Evolutionary conservation across 1,284 basidiomycete species (phyloP), one percentile per base, ranked within the genome.

Genomic region (Apiotrichum mycotoxinovorans): DNA sequence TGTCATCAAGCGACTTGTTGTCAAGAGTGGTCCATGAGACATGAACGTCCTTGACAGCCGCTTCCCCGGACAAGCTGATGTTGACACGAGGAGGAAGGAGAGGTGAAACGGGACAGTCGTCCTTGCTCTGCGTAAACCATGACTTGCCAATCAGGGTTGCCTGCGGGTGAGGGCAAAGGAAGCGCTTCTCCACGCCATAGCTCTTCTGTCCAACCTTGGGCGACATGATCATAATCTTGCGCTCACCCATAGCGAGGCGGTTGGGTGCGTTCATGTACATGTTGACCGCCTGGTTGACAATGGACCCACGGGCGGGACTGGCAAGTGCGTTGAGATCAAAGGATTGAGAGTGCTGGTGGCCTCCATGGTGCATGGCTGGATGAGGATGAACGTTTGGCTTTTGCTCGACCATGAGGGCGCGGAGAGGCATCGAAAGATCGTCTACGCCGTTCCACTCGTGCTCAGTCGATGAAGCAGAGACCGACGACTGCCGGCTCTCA

Each of bases 141-240:
- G 89, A 88, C 70, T 90, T 88, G 47, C 94, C 95, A 68, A 96
- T 88, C 80, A 98, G 84, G 68, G 93, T 88, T 35, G 92, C 94
- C 48, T 91, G 92, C 4, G 94, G 94, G 52, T 93, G 94, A 2
- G 95, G 95, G 71, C 93, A 96, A 17, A 98, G 83, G 82, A 97
- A 97, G 49, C 94, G 84, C 78, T 97, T 96, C 78, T 98, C 94
- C 14, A 87, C 92, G 40, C 92, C 93, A 71, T 98, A 98, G 20
- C 89, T 92, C 75, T 97, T 96, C 80, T 98, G 95, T 3, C 91
- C 95, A 40, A 97, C 92, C 71, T 89, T 92, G 73, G 89, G 91
- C 25, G 91, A 94, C 88, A 96, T 92, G 69, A 98, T 89, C 57
- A 96, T 88, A 60, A 98, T 85, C 14, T 90, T 93, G 51, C 92